Percentiles rank a stretch among this genome's conserved stretches.
Conservation (phyloP, 2,329 filamentous ascomycete genomes). For the Aspergillus japonicus region DNA sequence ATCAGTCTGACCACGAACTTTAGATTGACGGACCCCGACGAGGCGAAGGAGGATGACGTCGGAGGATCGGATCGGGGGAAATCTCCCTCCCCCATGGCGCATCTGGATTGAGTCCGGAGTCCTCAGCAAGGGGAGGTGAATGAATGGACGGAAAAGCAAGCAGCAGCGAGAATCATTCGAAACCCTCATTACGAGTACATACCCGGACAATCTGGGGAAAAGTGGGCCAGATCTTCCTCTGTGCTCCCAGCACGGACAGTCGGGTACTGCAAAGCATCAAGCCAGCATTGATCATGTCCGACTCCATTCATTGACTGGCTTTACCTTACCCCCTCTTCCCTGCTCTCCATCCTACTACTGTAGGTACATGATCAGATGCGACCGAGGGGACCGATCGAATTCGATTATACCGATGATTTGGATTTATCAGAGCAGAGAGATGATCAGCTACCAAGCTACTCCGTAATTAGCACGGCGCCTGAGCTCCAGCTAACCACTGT, state of each 20-base stretch:
- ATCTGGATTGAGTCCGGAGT: background rate
- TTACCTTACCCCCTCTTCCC: background rate
- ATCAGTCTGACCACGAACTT: slow-evolving; percentile 1
- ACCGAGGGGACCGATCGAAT: background rate
- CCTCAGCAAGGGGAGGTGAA: background rate
- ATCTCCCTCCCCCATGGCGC: background rate
- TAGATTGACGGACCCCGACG: background rate
- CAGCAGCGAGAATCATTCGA: background rate
- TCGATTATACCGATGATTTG: background rate
- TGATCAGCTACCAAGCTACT: slow-evolving; percentile 3
- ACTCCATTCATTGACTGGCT: background rate
- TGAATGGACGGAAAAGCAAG: background rate
- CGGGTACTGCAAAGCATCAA: slow-evolving; percentile 8
- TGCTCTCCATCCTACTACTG: background rate
- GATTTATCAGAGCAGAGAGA: background rate
- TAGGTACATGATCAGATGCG: slow-evolving; percentile 5
- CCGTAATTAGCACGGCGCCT: background rate
- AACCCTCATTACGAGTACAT: background rate
- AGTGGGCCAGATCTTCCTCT: slow-evolving; percentile 24
- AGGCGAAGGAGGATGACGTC: background rate
- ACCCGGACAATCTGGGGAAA: slow-evolving; percentile 23
- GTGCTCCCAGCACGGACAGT: slow-evolving; percentile 19
- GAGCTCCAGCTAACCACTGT: background rate
- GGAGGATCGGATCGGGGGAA: background rate
- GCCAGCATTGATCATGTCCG: background rate